Percentiles rank a stretch among this genome's conserved stretches.
Evolutionary conservation across 495 filamentous ascomycete species (phyloP).

Genomic region (Neurospora sp.): DNA sequence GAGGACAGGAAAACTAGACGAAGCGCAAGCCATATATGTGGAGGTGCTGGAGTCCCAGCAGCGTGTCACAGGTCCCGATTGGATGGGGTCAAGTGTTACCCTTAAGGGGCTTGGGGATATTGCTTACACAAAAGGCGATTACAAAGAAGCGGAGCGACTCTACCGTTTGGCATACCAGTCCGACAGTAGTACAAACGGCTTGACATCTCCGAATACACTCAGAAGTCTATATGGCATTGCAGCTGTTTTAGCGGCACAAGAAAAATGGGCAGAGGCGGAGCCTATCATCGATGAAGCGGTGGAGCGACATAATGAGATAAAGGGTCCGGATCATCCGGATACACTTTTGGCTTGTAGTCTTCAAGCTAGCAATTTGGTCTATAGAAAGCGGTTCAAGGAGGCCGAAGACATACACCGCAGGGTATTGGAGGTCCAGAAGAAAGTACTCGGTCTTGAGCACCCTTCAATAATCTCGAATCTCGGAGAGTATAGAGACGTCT

Average conservation of each 20-base stretch:
- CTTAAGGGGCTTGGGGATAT: not conserved
- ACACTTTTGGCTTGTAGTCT: not conserved
- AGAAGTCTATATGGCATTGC: accelerated
- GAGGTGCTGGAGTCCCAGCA: not conserved
- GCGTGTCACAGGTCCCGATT: not conserved
- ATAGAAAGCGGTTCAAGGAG: not conserved
- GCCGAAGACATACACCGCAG: not conserved
- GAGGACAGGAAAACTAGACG: not conserved
- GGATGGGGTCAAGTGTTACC: not conserved
- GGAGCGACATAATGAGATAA: not conserved
- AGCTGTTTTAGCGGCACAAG: accelerated
- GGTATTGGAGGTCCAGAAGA: not conserved
- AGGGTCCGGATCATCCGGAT: not conserved
- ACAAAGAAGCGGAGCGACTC: not conserved
- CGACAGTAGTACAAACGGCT: not conserved
- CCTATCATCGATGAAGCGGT: not conserved
- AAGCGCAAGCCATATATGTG: not conserved
- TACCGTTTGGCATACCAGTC: not conserved
- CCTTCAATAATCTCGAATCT: not conserved
- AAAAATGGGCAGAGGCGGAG: not conserved
- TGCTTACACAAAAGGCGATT: not conserved
- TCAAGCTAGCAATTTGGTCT: not conserved
- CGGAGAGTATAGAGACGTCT: not conserved
- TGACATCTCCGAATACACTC: not conserved
- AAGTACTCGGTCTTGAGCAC: not conserved